These are phyloP conservation scores for Echeveria elegans DNA, from an alignment of 164 flowering plant species.

Conservation along the genomic window DNA sequence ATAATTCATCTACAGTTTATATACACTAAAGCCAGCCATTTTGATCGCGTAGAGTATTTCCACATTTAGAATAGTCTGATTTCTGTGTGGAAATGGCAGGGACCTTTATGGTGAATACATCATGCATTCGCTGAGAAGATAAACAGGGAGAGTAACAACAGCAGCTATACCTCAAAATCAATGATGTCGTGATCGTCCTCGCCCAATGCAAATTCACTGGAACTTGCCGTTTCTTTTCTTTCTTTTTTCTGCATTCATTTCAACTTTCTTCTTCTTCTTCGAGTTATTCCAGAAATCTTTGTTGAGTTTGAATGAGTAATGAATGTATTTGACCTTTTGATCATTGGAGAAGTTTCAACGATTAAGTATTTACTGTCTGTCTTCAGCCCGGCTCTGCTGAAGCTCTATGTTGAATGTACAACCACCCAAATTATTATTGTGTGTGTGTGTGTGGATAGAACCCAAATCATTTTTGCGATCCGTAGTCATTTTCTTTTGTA, in stretches of 20 bases:
- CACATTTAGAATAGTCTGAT: not conserved
- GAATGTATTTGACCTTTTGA: no score
- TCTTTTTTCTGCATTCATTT: not conserved
- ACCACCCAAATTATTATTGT: no score
- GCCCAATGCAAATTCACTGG: not conserved
- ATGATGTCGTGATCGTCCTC: not conserved
- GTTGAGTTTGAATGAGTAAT: no score
- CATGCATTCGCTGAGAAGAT: constrained; percentile 7
- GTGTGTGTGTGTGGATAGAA: no score
- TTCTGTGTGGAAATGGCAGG: not conserved
- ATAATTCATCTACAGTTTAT: not conserved
- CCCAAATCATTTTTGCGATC: no score
- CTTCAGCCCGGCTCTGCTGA: no score
- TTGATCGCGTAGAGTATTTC: not conserved
- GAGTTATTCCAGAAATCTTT: not conserved
- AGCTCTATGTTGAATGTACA: no score
- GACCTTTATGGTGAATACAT: constrained; percentile 6
- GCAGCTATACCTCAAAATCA: not conserved
- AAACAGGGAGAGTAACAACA: not conserved
- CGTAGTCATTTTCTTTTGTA: no score
- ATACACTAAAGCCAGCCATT: not conserved
- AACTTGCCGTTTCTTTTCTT: not conserved
- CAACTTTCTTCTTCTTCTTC: not conserved
- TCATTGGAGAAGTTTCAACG: no score
- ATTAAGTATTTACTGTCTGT: no score